Evolutionary conservation across 2,329 filamentous ascomycete species (phyloP).

Genomic region (Bertia moriformis): DNA sequence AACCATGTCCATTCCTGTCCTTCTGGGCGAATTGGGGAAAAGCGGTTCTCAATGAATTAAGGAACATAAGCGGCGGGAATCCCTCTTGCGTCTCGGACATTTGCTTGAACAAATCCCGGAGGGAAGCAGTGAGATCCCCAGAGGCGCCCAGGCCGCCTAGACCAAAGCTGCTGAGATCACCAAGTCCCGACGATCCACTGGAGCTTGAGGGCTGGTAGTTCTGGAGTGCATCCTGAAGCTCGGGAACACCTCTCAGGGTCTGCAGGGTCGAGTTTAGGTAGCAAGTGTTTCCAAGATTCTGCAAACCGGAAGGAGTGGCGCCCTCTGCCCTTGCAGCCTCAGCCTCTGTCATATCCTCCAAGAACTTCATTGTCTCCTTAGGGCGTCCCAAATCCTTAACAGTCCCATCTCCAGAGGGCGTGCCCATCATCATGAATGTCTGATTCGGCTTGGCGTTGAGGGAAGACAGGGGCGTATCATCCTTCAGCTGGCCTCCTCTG

Average conservation of each 20-base stretch:
- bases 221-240: slow-evolving; percentile 67
- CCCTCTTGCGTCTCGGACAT: slow-evolving; percentile 82
- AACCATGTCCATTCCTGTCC: slow-evolving; percentile 67
- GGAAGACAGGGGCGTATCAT: slow-evolving; percentile 76
- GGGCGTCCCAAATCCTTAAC: slow-evolving; percentile 37
- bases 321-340: slow-evolving; percentile 72
- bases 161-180: slow-evolving; percentile 34
- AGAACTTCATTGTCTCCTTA: slow-evolving; percentile 69
- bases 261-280: slow-evolving; percentile 98
- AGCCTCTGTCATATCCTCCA: slow-evolving; percentile 95
- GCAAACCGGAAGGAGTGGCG: slow-evolving; percentile 73
- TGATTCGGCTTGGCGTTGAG: slow-evolving; percentile 77
- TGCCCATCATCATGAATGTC: slow-evolving; percentile 92
- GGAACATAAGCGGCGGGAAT: slow-evolving; percentile 71
- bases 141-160: background rate
- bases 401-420: slow-evolving; percentile 52
- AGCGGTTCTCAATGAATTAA: slow-evolving; percentile 61
- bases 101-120: slow-evolving; percentile 72
- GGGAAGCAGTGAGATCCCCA: slow-evolving; percentile 56
- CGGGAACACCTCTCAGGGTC: slow-evolving; percentile 72
- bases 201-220: slow-evolving; percentile 35
- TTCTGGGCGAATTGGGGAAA: slow-evolving; percentile 92
- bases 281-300: slow-evolving; percentile 93
- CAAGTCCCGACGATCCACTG: slow-evolving; percentile 6
- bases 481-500: slow-evolving; percentile 87